phyloP scores from a whole-genome alignment of 495 filamentous ascomycete species.

The Penicillium coffeae region DNA sequence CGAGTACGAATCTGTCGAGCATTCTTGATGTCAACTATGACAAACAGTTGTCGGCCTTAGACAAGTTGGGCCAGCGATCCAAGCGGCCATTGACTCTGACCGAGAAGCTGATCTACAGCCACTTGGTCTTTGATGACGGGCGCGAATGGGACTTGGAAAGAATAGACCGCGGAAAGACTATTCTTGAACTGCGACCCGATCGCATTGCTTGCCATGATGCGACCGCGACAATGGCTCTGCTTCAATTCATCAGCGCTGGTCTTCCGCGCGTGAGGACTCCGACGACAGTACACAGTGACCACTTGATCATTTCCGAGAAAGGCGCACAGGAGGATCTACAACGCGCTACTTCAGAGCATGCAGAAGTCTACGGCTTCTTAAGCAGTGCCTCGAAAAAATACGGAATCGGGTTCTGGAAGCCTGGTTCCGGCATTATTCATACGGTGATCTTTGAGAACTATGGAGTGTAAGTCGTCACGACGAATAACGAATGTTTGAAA shows the following conservation, averaged over 20 bases:
- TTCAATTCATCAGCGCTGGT: slow-evolving; percentile 99
- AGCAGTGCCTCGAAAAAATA: slow-evolving; percentile 94
- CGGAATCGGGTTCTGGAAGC: slow-evolving; percentile 99
- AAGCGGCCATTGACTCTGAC: slow-evolving; percentile 90
- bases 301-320: slow-evolving; percentile 96
- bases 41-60: too few species aligned
- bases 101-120: slow-evolving; percentile 98
- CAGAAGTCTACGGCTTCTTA: slow-evolving; percentile 99
- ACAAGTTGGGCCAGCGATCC: too few species aligned
- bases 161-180: slow-evolving; percentile 92
- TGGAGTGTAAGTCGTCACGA: too few species aligned
- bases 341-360: slow-evolving; percentile 80
- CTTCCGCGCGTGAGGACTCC: slow-evolving; percentile 93
- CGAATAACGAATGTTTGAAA: too few species aligned
- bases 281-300: slow-evolving; percentile 96
- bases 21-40: too few species aligned
- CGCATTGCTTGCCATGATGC: slow-evolving; percentile 99
- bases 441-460: slow-evolving; percentile 98
- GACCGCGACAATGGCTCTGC: slow-evolving; percentile 98
- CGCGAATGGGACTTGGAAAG: slow-evolving; percentile 89
- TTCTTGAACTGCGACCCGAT: slow-evolving; percentile 93
- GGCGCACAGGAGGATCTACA: slow-evolving; percentile 93
- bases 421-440: slow-evolving; percentile 98
- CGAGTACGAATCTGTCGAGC: too few species aligned
- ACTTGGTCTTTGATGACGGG: slow-evolving; percentile 96